Conservation (phyloP, 1,284 basidiomycete species). For the Acaromyces ingoldii region DNA sequence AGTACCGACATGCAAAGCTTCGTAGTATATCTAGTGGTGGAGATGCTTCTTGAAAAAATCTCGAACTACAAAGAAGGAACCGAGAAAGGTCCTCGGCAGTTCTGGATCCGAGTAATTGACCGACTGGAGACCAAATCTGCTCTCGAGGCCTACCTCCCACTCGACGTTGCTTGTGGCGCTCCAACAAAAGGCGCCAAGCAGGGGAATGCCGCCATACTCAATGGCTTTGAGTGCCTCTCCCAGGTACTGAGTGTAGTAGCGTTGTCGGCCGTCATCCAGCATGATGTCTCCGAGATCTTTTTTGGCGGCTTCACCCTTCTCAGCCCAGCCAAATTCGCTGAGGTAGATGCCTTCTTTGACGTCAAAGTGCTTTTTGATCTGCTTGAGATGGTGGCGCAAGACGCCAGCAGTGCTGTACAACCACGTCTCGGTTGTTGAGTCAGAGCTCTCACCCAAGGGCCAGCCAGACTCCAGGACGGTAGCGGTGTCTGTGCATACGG, state of each 20-base stretch:
- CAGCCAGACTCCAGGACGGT: slow-evolving; percentile 1
- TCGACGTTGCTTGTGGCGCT: background rate
- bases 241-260: slow-evolving; percentile 12
- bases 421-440: slow-evolving; percentile 15
- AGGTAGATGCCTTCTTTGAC: slow-evolving; percentile 15
- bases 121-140: background rate
- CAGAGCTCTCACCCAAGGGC: slow-evolving; percentile 10
- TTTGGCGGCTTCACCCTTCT: slow-evolving; percentile 7
- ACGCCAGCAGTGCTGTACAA: slow-evolving; percentile 21
- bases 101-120: background rate
- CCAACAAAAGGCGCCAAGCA: background rate
- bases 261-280: slow-evolving; percentile 14
- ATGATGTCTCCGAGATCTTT: slow-evolving; percentile 10
- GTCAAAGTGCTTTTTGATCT: slow-evolving; percentile 11
- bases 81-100: background rate
- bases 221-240: slow-evolving; percentile 8
- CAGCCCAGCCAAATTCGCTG: slow-evolving; percentile 25
- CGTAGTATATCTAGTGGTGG: no score
- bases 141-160: slow-evolving; percentile 1
- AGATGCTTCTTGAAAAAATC: slow-evolving; percentile 1
- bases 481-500: slow-evolving; percentile 5
- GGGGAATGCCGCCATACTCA: background rate
- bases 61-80: background rate
- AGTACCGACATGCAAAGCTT: no score
- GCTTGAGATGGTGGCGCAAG: slow-evolving; percentile 14